Percentiles rank a stretch among this genome's conserved stretches.
Evolutionary conservation across 148 eudicot species (phyloP).

Genomic region (Fallopia convolvulus): DNA sequence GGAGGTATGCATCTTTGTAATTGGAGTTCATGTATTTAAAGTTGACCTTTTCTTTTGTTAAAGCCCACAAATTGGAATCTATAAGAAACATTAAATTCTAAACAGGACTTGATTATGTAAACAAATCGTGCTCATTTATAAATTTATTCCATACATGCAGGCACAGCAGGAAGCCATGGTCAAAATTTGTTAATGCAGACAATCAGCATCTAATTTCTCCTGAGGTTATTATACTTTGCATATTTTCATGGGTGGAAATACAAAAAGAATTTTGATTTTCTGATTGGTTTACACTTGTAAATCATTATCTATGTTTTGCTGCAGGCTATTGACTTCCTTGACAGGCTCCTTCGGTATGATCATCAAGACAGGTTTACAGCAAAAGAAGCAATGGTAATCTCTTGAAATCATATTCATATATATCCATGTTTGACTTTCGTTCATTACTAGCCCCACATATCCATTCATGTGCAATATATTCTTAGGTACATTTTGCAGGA

Average conservation of each 20-base stretch:
- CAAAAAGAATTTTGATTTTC: neutral
- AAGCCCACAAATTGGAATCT: neutral
- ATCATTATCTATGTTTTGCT: neutral
- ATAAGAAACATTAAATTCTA: neutral
- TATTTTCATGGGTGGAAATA: neutral
- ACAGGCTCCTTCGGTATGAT: constrained; percentile 77
- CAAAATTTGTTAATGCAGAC: constrained; percentile 67
- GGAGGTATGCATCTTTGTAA: constrained; percentile 43
- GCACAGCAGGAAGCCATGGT: constrained; percentile 82
- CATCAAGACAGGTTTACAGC: constrained; percentile 94
- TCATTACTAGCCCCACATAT: neutral
- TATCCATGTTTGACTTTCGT: neutral
- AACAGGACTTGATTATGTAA: neutral
- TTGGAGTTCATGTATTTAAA: neutral
- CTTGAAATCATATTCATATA: neutral
- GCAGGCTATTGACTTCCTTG: constrained; percentile 91
- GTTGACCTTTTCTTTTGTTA: neutral
- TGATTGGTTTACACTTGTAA: neutral
- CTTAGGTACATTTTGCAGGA: too few relatives aligned
- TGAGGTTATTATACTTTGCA: constrained; percentile 32
- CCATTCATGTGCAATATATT: too few relatives aligned
- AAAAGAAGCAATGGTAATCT: constrained; percentile 81
- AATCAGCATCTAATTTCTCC: constrained; percentile 88
- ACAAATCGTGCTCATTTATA: neutral
- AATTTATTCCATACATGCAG: constrained; percentile 19